These are phyloP conservation scores for Tetrapisispora taiwanensis DNA, from an alignment of 805 yeast species.

Conservation along the genomic window DNA sequence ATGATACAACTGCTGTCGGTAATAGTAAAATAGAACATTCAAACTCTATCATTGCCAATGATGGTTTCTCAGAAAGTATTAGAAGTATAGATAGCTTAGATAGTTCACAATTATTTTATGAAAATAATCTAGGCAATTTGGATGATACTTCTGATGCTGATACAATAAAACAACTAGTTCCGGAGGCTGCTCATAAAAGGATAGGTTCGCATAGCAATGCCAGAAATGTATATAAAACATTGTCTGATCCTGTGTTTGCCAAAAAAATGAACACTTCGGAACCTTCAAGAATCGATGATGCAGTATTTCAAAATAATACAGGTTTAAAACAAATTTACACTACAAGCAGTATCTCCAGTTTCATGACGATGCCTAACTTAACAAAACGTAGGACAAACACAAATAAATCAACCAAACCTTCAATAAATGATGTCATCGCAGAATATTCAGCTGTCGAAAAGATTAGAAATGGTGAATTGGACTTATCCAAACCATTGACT, in stretches of 20 bases:
- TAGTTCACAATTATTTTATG: background rate
- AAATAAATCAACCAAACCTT: background rate
- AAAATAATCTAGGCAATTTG: background rate
- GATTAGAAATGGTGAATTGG: constrained; percentile 25
- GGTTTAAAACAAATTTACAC: background rate
- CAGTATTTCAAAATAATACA: background rate
- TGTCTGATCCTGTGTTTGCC: background rate
- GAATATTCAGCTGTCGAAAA: constrained; percentile 31
- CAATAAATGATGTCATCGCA: constrained; percentile 20
- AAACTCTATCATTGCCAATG: background rate
- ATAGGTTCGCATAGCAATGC: background rate
- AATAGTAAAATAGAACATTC: background rate
- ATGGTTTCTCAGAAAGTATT: background rate
- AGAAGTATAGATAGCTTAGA: constrained; percentile 10
- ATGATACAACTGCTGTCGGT: background rate
- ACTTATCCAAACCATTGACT: constrained; percentile 23
- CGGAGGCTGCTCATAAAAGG: constrained; percentile 2
- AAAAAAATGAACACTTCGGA: background rate
- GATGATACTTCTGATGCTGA: background rate
- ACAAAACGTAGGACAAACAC: background rate
- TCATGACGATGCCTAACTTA: background rate
- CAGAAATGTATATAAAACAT: background rate
- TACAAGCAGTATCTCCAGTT: background rate
- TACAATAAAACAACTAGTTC: background rate
- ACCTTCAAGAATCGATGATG: background rate